A percentile compares a stretch with the other conserved stretches of the same genome.
phyloP scores from a whole-genome alignment of 2,329 filamentous ascomycete genomes.

The Seiridium unicorne region DNA sequence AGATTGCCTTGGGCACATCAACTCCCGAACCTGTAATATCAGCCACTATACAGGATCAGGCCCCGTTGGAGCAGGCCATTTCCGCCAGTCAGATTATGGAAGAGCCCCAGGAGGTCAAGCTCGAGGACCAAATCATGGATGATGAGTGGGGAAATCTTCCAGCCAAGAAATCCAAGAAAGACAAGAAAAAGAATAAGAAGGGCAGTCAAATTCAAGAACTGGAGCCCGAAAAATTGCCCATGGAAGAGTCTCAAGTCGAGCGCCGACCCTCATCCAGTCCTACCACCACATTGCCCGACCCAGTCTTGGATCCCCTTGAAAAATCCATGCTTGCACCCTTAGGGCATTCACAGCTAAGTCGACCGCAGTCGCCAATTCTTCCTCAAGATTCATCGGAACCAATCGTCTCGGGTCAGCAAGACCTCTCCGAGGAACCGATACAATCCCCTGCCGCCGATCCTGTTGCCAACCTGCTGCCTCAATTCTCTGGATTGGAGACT shows the following conservation, averaged over 20 bases:
- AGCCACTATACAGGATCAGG: constrained; percentile 7
- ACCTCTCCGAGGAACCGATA: background rate
- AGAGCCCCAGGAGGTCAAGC: constrained; percentile 11
- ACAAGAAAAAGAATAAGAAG: constrained; percentile 29
- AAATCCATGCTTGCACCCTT: background rate
- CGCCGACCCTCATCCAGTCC: background rate
- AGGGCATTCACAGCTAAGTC: background rate
- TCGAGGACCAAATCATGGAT: constrained; percentile 1
- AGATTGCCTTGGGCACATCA: constrained; percentile 3
- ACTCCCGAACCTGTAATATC: constrained; percentile 8
- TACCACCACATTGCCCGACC: background rate
- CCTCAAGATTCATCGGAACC: background rate
- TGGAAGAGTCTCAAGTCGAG: background rate
- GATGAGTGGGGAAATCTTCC: constrained; percentile 1
- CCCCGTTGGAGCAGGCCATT: constrained; percentile 4
- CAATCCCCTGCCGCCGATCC: background rate
- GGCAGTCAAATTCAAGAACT: constrained; percentile 3
- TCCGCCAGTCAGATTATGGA: constrained; percentile 6
- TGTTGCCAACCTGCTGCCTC: too few relatives aligned
- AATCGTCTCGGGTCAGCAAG: background rate
- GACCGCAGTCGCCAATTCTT: background rate
- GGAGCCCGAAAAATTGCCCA: background rate
- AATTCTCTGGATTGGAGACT: too few relatives aligned
- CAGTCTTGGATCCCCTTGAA: background rate
- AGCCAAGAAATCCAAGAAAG: constrained; percentile 29